A percentile compares a stretch with the other conserved stretches of the same genome.
phyloP scores from a whole-genome alignment of 2,329 filamentous ascomycete species.

The Raffaelea albimanens region DNA sequence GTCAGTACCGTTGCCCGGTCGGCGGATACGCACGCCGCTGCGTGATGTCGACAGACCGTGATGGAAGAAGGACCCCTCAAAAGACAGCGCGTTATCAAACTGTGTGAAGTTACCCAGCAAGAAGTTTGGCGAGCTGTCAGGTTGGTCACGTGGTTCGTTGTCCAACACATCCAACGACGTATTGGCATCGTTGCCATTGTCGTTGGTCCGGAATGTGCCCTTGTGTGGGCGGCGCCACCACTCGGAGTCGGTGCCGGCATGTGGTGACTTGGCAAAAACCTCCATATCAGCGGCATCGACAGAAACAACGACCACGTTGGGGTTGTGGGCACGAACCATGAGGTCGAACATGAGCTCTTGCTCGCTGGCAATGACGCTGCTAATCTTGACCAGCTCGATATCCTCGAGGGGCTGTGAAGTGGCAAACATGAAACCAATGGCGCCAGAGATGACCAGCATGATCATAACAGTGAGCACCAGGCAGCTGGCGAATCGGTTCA shows the following conservation, averaged over 20 bases:
- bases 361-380: constrained; percentile 85
- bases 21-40: constrained; percentile 71
- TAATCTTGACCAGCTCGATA: constrained; percentile 70
- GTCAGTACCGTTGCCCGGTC: constrained; percentile 82
- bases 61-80: constrained; percentile 83
- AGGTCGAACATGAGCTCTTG: constrained; percentile 94
- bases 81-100: constrained; percentile 80
- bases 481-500: constrained; percentile 74
- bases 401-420: constrained; percentile 79
- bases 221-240: constrained; percentile 41
- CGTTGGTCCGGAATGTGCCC: too few relatives aligned
- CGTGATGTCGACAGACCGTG: constrained; percentile 62
- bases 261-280: constrained; percentile 88
- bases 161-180: constrained; percentile 26
- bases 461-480: constrained; percentile 75
- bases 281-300: constrained; percentile 83
- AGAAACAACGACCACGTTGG: constrained; percentile 82
- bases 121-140: constrained; percentile 68
- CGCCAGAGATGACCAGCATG: constrained; percentile 71
- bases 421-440: constrained; percentile 81
- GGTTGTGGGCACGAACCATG: constrained; percentile 79
- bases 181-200: not conserved
- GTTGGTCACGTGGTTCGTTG: constrained; percentile 42
- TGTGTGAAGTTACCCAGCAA: constrained; percentile 79
- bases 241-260: constrained; percentile 61